Conservation (phyloP, 495 filamentous ascomycete genomes). For the Trichocladium uniseriatum region DNA sequence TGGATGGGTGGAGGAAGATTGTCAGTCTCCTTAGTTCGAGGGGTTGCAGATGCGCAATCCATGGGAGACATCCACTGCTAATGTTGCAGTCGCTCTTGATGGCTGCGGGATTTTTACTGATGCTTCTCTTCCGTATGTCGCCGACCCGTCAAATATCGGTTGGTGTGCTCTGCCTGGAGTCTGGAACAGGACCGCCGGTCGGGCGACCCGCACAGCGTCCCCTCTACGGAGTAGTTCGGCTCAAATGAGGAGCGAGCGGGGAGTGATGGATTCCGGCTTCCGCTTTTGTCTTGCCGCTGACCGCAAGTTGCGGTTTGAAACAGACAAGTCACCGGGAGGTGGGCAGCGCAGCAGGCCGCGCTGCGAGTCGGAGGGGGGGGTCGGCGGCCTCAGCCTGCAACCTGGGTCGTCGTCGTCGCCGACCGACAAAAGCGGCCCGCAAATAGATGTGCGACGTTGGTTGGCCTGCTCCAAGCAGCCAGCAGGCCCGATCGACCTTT, state of each 20-base stretch:
- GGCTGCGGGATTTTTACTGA: constrained; percentile 23
- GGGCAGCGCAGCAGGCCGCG: neutral
- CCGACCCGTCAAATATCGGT: neutral
- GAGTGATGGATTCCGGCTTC: constrained; percentile 2
- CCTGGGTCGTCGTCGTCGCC: constrained; percentile 2
- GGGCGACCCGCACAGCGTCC: constrained; percentile 1
- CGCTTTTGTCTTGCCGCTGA: constrained; percentile 6
- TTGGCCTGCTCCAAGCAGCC: neutral
- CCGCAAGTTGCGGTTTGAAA: constrained; percentile 15
- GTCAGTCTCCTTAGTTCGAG: too few species aligned
- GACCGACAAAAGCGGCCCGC: neutral
- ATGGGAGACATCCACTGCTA: neutral
- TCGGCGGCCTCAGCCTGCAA: constrained; percentile 6
- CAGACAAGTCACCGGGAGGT: constrained; percentile 2
- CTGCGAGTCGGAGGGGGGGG: neutral
- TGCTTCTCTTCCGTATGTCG: neutral
- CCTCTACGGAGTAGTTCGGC: neutral
- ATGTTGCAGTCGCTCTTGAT: constrained; percentile 6
- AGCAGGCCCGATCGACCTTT: neutral
- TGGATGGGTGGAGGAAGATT: too few species aligned
- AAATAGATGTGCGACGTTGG: too few species aligned
- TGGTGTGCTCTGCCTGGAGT: neutral
- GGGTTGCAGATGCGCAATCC: neutral
- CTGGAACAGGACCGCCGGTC: constrained; percentile 1
- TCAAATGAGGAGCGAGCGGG: constrained; percentile 1